Percentiles rank a stretch among this genome's conserved stretches.
Evolutionary conservation across 208 protist genomes (phyloP).

Genomic region (Leishmania guyanensis): DNA sequence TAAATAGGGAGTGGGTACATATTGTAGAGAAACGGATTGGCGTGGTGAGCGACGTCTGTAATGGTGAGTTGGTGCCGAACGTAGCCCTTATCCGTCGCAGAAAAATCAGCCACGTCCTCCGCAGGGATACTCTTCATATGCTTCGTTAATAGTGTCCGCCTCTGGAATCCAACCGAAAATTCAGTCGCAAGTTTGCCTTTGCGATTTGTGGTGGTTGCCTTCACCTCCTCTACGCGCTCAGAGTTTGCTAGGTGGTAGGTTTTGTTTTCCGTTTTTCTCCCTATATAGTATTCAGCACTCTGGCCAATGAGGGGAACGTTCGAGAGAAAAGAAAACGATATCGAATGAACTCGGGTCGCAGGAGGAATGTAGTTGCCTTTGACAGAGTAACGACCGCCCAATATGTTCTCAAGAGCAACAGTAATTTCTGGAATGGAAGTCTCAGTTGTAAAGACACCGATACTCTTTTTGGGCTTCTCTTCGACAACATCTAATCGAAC

Average conservation of each 20-base stretch:
- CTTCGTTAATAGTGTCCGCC: slow-evolving; percentile 55
- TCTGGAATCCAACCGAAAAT: slow-evolving; percentile 72
- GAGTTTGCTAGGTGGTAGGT: slow-evolving; percentile 58
- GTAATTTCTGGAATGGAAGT: slow-evolving; percentile 76
- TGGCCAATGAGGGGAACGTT: slow-evolving; percentile 83
- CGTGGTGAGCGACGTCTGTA: slow-evolving; percentile 66
- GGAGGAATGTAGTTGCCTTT: slow-evolving; percentile 85
- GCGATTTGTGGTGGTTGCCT: slow-evolving; percentile 52
- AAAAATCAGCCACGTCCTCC: slow-evolving; percentile 56
- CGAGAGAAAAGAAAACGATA: slow-evolving; percentile 73
- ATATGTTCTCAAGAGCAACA: slow-evolving; percentile 71
- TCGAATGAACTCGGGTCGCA: slow-evolving; percentile 70
- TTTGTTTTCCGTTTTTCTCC: slow-evolving; percentile 65
- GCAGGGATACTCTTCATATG: slow-evolving; percentile 43
- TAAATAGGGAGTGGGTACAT: slow-evolving; percentile 87
- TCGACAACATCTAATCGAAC: slow-evolving; percentile 79
- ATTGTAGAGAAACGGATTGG: slow-evolving; percentile 72
- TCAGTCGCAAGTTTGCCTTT: slow-evolving; percentile 60
- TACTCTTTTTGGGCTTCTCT: slow-evolving; percentile 61
- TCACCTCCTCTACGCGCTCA: slow-evolving; percentile 77
- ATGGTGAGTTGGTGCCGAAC: slow-evolving; percentile 57
- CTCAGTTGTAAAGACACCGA: slow-evolving; percentile 87
- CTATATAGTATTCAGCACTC: slow-evolving; percentile 78
- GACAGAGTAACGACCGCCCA: slow-evolving; percentile 77
- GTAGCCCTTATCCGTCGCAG: slow-evolving; percentile 68